phyloP scores from a whole-genome alignment of 306 rosid genomes.

The Acacia confusa region DNA sequence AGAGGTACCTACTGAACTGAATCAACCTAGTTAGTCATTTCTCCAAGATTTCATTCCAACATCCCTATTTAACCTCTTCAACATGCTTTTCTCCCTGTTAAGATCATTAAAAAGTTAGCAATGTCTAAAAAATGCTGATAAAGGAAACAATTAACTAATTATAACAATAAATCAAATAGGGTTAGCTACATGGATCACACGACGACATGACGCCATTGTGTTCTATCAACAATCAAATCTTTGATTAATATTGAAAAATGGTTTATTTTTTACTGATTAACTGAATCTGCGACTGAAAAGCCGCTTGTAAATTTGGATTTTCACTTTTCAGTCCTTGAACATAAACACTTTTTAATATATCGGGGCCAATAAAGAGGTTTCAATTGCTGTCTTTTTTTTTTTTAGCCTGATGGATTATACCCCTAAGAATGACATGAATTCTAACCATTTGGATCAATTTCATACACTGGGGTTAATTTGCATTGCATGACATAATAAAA shows the following conservation, averaged over 20 bases:
- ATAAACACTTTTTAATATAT: background rate
- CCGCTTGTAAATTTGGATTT: background rate
- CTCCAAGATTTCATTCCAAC: background rate
- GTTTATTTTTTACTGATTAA: background rate
- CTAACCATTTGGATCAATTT: background rate
- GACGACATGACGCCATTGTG: too few relatives aligned
- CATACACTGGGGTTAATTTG: background rate
- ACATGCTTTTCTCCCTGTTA: conserved; percentile 3
- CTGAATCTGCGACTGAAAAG: background rate
- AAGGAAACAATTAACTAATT: background rate
- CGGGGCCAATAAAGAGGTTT: background rate
- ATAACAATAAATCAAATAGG: too few relatives aligned
- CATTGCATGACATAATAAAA: background rate
- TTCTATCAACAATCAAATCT: too few relatives aligned
- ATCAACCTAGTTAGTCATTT: conserved; percentile 18
- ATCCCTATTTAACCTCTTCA: background rate
- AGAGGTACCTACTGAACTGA: conserved; percentile 62
- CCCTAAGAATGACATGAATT: background rate
- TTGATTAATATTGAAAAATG: background rate
- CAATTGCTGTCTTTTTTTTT: background rate
- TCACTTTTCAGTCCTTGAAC: background rate
- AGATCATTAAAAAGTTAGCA: conserved; percentile 17
- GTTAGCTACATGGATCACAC: too few relatives aligned
- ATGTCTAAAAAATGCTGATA: background rate
- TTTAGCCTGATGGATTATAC: background rate